Conservation (phyloP, 2,329 filamentous ascomycete genomes). For the Byssoonygena ceratinophila region DNA sequence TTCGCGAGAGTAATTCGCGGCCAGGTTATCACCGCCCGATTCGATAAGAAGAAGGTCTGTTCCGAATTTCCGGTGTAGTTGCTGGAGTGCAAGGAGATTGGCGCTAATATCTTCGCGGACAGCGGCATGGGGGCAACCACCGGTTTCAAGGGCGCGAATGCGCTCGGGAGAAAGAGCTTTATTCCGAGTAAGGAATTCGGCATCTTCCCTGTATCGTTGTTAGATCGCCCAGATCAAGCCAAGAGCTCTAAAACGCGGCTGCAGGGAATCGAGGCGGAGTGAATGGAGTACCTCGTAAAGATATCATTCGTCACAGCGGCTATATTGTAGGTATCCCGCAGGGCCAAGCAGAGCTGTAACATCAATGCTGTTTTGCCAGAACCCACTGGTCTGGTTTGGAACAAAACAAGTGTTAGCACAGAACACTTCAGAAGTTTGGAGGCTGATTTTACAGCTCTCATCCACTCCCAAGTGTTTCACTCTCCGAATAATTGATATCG, state of each 20-base stretch:
- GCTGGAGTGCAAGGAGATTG: conserved; percentile 85
- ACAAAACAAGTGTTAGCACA: not conserved
- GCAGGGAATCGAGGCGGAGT: not conserved
- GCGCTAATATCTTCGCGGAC: conserved; percentile 93
- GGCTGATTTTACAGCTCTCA: conserved; percentile 3
- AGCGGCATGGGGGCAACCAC: conserved; percentile 91
- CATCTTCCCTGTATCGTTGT: conserved; percentile 58
- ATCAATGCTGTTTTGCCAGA: conserved; percentile 96
- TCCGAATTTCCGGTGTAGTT: conserved; percentile 67
- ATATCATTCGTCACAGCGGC: conserved; percentile 98
- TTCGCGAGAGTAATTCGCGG: conserved; percentile 91
- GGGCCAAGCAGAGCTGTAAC: conserved; percentile 77
- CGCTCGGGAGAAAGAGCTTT: conserved; percentile 69
- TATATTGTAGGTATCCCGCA: conserved; percentile 72
- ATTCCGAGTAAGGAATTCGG: conserved; percentile 88
- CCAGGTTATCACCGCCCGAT: conserved; percentile 89
- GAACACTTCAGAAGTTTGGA: not conserved
- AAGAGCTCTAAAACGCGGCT: conserved; percentile 1
- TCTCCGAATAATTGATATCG: no score
- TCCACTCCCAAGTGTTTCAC: not conserved
- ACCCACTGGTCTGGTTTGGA: conserved; percentile 65
- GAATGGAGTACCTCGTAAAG: conserved; percentile 60
- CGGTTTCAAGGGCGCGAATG: conserved; percentile 94
- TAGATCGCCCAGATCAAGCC: conserved; percentile 11
- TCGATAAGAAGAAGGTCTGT: conserved; percentile 88